phyloP scores from a whole-genome alignment of 331 rosid genomes.

The Malus hybrid region DNA sequence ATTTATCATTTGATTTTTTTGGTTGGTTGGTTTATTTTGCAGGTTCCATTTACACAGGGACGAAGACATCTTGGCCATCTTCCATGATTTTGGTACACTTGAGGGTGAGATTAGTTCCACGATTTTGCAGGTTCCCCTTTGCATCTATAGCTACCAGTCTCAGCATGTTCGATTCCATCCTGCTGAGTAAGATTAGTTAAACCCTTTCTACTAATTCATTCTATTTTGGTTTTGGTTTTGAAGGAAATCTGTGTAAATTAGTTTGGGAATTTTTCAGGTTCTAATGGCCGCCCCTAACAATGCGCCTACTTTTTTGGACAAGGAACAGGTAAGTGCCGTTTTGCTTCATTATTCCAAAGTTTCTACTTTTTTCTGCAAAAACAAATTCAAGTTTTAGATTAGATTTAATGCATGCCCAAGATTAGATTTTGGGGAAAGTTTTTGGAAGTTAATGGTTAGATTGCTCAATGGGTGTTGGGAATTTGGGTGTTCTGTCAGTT shows the following conservation, averaged over 20 bases:
- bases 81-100: no score
- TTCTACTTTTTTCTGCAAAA: background rate
- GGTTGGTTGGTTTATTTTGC: no score
- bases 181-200: background rate
- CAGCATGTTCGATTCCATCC: background rate
- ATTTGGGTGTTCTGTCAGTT: background rate
- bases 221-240: background rate
- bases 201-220: background rate
- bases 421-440: no score
- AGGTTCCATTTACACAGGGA: no score
- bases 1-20: no score
- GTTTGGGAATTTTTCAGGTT: conserved; percentile 20
- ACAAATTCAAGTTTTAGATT: no score
- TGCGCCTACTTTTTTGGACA: conserved; percentile 46
- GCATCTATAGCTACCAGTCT: background rate
- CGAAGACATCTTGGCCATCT: no score
- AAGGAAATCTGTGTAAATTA: background rate
- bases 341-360: background rate
- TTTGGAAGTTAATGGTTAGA: no score
- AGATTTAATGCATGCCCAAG: no score
- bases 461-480: background rate
- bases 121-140: background rate
- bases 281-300: conserved; percentile 53
- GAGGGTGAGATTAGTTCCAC: no score
- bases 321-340: conserved; percentile 57